These are phyloP conservation scores for Sextonia rubra DNA, from an alignment of 164 flowering plant species.

Conservation along the genomic window DNA sequence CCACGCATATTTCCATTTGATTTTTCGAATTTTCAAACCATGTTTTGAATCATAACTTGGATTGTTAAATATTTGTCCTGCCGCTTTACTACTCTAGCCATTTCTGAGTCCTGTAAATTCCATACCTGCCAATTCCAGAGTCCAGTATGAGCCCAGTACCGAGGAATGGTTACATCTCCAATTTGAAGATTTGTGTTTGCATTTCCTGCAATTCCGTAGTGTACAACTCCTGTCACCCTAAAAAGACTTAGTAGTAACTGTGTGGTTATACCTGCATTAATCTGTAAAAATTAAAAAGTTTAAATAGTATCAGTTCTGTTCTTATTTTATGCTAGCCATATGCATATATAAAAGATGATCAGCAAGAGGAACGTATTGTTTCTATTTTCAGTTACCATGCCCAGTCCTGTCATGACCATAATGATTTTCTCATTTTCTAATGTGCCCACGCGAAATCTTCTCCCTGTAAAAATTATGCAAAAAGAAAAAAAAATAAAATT, in stretches of 20 bases:
- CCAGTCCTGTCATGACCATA: conserved; percentile 53
- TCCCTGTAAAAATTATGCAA: conserved; percentile 19
- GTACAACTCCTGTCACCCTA: conserved; percentile 56
- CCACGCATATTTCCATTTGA: no score
- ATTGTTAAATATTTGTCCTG: no score
- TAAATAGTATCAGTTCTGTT: background rate
- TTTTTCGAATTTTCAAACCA: no score
- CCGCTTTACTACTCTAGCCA: no score
- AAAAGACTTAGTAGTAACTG: conserved; percentile 49
- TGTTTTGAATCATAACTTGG: no score
- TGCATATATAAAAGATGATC: background rate
- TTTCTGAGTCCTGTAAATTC: conserved; percentile 13
- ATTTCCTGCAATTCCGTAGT: conserved; percentile 78
- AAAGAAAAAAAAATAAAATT: background rate
- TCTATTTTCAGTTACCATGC: conserved; percentile 36
- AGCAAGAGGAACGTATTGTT: background rate
- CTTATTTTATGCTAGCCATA: background rate
- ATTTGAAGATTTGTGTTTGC: conserved; percentile 56
- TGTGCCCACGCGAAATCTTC: conserved; percentile 35
- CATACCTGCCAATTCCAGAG: conserved; percentile 86
- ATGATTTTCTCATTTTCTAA: conserved; percentile 31
- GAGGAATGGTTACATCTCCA: conserved; percentile 71
- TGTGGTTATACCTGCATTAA: conserved; percentile 62
- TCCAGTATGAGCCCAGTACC: conserved; percentile 67
- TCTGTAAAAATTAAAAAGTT: conserved; percentile 18